Percentiles rank a stretch among this genome's conserved stretches.
Conservation (phyloP, 202 grass and related monocot genomes). For the Thinopyrum obtusiflorum region DNA sequence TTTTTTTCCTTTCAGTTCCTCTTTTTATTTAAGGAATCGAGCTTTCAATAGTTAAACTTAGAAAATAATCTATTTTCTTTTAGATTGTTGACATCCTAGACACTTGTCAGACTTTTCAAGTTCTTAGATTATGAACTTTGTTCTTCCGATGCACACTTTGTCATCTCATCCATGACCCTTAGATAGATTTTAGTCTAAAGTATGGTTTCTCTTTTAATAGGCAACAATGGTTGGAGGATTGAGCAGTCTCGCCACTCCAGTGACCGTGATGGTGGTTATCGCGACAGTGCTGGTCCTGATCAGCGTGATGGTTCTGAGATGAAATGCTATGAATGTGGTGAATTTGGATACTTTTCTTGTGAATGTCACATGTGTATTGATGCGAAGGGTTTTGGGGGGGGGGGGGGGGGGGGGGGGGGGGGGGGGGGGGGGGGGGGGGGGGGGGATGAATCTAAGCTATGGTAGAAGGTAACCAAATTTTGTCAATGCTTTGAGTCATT, state of each 20-base stretch:
- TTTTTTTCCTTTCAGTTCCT: neutral
- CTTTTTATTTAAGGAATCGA: neutral
- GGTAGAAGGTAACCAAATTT: constrained; percentile 66
- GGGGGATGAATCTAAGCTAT: constrained; percentile 90
- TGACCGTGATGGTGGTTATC: too few species aligned
- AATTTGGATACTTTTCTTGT: constrained; percentile 88
- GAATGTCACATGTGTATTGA: constrained; percentile 87
- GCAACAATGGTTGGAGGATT: constrained; percentile 95
- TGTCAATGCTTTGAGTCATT: too few species aligned
- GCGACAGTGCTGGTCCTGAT: too few species aligned
- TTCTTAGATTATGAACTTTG: neutral
- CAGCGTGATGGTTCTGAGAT: constrained; percentile 74
- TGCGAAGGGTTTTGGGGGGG: constrained; percentile 75
- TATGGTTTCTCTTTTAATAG: constrained; percentile 38
- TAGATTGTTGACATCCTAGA: neutral
- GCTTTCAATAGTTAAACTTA: neutral
- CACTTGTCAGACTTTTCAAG: neutral
- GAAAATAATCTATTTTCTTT: neutral
- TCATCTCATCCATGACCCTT: neutral
- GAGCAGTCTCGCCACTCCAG: constrained; percentile 79
- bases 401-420: too few species aligned
- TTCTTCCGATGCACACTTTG: neutral
- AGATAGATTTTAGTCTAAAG: neutral
- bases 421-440: too few species aligned
- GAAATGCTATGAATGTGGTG: constrained; percentile 95